Evolutionary conservation across 306 rosid genomes (phyloP), one percentile per base, ranked within the genome.

Genomic region (Prinsepia uniflora): DNA sequence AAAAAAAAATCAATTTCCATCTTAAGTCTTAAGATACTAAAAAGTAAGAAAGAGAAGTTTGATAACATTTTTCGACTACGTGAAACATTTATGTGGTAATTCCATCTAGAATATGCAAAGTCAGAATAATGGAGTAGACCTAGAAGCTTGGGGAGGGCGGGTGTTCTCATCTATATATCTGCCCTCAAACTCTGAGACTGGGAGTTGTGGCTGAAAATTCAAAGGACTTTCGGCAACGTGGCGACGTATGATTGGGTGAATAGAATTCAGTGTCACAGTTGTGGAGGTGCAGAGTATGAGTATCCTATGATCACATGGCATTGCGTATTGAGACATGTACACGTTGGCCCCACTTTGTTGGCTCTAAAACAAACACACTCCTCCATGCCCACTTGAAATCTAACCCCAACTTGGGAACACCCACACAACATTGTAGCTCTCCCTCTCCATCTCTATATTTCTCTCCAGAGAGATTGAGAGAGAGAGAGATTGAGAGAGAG

Each of bases 311-410:
- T 89, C 99, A 91, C 97, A 87, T 91, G 99, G 87, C 30, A 63
- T 49, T 87, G 91, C 80, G 85, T 71, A 83, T 75, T 52, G 87
- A 73, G 92, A 84, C 82, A 83, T 81, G 73, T 83, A 89, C 99
- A 91, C 39, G 78, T 20, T 80, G 96, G 90, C 82, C 97, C 97
- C 99, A 89, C 97, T 76, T 79, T 89, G 96, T 81, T 87, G 57
- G 80, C 86, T 79, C 78, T 72, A 89, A 84, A 71, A 76, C 92
- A 82, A 85, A 91, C 99, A 91, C 70, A 42, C 65, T 75, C 86
- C 63, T 75, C 44, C 40, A 83, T 75, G 62, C 77, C 78, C 98
- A 88, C 95, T 89, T 88, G 86, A 87, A 76, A 78, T 76, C 80
- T 72, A 83, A 78, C 91, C 90, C 96, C 86, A 86, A 86, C 67